Conservation (phyloP, 2,329 filamentous ascomycete genomes). For the Fusarium annulatum region DNA sequence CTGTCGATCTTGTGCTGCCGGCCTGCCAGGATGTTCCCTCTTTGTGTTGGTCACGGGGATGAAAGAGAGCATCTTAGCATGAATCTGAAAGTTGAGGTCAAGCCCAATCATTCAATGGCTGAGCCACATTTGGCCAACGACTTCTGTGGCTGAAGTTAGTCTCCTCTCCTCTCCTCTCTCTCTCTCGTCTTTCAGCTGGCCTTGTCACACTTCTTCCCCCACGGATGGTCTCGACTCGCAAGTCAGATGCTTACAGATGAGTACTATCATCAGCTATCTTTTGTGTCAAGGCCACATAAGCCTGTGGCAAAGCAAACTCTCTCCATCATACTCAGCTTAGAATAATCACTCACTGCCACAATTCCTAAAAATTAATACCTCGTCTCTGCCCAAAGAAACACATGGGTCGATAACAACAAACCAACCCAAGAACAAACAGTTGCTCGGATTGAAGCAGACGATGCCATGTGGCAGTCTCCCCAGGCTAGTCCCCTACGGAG, state of each 20-base stretch:
- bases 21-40: slow-evolving; percentile 26
- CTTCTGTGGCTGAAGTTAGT: slow-evolving; percentile 11
- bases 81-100: slow-evolving; percentile 1
- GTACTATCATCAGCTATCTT: background rate
- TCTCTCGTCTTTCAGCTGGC: slow-evolving; percentile 33
- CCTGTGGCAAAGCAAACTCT: slow-evolving; percentile 21
- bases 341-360: slow-evolving; percentile 12
- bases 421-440: background rate
- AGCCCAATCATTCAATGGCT: background rate
- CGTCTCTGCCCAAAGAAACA: slow-evolving; percentile 13
- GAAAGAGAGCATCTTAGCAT: background rate
- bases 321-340: background rate
- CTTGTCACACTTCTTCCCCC: slow-evolving; percentile 16
- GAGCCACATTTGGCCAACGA: slow-evolving; percentile 21
- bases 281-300: slow-evolving; percentile 28
- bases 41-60: background rate
- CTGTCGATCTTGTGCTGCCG: slow-evolving; percentile 23
- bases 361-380: slow-evolving; percentile 10
- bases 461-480: slow-evolving; percentile 39
- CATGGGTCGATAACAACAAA: slow-evolving; percentile 11
- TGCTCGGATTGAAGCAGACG: slow-evolving; percentile 26
- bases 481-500: background rate
- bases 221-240: slow-evolving; percentile 1
- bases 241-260: background rate
- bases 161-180: background rate